Evolutionary conservation across 345 rosid genomes (phyloP), one percentile per base, ranked within the genome.

Genomic region (Erodium maritimum): DNA sequence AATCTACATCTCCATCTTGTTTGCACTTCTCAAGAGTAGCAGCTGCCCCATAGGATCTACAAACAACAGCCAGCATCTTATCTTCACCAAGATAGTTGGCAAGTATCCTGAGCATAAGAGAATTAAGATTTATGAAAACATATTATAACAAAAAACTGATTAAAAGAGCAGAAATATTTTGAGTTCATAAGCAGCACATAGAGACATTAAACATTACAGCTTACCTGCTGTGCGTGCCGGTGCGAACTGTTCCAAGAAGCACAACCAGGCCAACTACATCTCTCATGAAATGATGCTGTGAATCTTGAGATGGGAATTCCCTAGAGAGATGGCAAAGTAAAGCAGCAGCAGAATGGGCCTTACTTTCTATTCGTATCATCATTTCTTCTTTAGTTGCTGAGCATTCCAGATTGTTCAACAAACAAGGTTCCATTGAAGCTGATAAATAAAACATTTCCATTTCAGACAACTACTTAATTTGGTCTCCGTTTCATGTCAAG

Each of bases 41-140:
- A 17, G 70, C 79, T 13, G 70, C 67, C 57, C 61, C 65, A 60
- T 57, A 62, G 5, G 93, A 72, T 68, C 70, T 79, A 61, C 84
- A 83, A 17, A 83, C 88, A 52, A 83, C 56, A 20, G 85, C 85
- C 2, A 86, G 79, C 94, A 83, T 75, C 60, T 71, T 77, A 62
- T 79, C 88, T 76, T 85, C 74, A 17, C 88, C 90, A 65, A 83
- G 65, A 66, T 71, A 83, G 68, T 73, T 84, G 5, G 83, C 79
- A 55, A 88, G 65, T 29, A 77, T 72, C 69, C 93, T 88, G 58
- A 60, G 60, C 18, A 50, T 22, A 21, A 50, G 50, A 14, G 60
- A 59, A 23, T 54, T 14, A 25, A 21, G 53, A 56, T 13, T 21
- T 23, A 12, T 13, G n/a, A 63, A 53, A 11, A 29, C 37, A 29